phyloP scores from a whole-genome alignment of 2,329 filamentous ascomycete genomes.

The Talaromyces sp. region DNA sequence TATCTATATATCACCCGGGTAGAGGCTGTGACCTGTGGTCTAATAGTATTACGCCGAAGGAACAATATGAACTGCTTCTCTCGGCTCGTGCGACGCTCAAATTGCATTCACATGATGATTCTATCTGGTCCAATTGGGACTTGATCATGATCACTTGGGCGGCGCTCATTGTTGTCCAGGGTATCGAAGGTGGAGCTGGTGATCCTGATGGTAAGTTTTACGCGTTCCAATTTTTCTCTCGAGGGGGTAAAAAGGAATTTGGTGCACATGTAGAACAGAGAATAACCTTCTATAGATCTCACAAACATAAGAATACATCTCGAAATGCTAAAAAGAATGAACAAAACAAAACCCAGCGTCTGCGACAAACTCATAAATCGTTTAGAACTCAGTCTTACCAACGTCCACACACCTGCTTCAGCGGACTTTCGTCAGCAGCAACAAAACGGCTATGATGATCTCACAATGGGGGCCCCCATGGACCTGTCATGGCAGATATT shows the following conservation, averaged over 20 bases:
- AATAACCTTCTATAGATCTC: conserved; percentile 10
- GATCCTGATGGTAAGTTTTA: conserved; percentile 12
- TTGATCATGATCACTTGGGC: conserved; percentile 19
- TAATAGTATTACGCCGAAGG: conserved; percentile 17
- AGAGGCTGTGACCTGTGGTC: conserved; percentile 18
- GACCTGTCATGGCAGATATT: conserved; percentile 18
- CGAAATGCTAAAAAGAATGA: conserved; percentile 17
- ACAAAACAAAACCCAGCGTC: conserved; percentile 13
- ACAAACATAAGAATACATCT: conserved; percentile 18
- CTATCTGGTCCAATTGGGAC: conserved; percentile 17
- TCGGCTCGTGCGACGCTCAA: conserved; percentile 19
- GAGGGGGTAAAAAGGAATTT: no score
- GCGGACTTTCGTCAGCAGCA: conserved; percentile 12
- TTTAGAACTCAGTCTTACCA: conserved; percentile 15
- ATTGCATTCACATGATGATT: conserved; percentile 17
- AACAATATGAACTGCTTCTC: conserved; percentile 17
- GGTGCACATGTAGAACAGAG: no score
- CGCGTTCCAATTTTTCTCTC: background rate
- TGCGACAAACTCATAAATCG: conserved; percentile 16
- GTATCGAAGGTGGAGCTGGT: conserved; percentile 17
- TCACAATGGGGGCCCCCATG: conserved; percentile 10
- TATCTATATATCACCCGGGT: conserved; percentile 19
- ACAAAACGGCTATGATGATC: conserved; percentile 8
- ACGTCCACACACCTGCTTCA: conserved; percentile 12
- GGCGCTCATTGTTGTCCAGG: conserved; percentile 17